Percentiles rank a stretch among this genome's conserved stretches.
Conservation (phyloP, 1,139 yeast genomes). For the Martiniozyma asiatica region DNA sequence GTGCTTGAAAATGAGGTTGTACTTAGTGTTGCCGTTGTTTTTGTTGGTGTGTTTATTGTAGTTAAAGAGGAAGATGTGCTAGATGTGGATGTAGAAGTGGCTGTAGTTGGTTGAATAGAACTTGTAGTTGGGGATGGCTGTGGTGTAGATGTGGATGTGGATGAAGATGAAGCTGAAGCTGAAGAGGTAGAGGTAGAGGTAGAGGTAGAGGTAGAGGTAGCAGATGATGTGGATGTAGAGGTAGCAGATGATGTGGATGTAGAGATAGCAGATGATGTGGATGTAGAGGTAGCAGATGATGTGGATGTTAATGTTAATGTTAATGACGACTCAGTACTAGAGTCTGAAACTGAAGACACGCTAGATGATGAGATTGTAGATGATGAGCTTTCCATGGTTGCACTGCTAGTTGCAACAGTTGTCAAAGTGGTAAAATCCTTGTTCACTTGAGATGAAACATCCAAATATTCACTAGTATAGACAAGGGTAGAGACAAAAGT, state of each 20-base stretch:
- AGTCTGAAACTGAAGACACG: not conserved
- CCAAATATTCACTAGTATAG: not conserved
- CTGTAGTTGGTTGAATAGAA: constrained; percentile 5
- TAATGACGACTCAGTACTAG: constrained; percentile 3
- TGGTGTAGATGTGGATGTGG: constrained; percentile 4
- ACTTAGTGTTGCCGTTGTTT: constrained; percentile 4
- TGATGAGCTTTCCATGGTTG: too few species aligned
- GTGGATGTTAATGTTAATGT: constrained; percentile 2
- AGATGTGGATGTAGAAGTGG: constrained; percentile 2
- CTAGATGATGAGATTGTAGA: too few species aligned
- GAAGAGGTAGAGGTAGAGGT: constrained; percentile 7
- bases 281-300: constrained; percentile 5
- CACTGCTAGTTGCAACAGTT: not conserved
- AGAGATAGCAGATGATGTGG: too few species aligned
- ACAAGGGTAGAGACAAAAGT: constrained; percentile 3
- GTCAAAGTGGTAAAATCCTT: not conserved
- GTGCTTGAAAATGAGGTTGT: constrained; percentile 6
- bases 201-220: constrained; percentile 6
- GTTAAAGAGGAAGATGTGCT: constrained; percentile 8
- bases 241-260: constrained; percentile 8
- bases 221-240: constrained; percentile 5
- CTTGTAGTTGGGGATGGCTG: constrained; percentile 6
- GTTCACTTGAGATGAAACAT: not conserved
- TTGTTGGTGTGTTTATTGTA: constrained; percentile 6
- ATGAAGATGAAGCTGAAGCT: constrained; percentile 6